Evolutionary conservation across 345 rosid genomes (phyloP).

Genomic region (Boechera stricta): DNA sequence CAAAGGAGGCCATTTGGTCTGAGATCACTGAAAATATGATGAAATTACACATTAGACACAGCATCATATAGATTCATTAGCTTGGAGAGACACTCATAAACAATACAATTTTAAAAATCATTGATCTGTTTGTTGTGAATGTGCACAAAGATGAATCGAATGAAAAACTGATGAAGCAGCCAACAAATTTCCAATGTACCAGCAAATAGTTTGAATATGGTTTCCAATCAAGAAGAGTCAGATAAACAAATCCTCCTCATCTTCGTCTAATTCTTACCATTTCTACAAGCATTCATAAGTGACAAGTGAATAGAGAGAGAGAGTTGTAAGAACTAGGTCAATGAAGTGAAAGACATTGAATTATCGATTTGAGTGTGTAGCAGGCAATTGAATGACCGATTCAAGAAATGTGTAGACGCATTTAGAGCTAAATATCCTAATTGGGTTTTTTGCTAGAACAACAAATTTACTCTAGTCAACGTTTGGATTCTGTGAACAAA

Average conservation of each 20-base stretch:
- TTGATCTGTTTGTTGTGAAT: background rate
- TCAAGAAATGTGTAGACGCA: constrained; percentile 6
- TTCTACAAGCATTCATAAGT: background rate
- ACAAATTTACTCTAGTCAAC: background rate
- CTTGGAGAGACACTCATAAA: background rate
- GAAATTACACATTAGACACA: background rate
- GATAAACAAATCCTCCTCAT: too few relatives aligned
- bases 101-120: background rate
- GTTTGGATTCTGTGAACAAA: background rate
- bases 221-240: too few relatives aligned
- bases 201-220: background rate
- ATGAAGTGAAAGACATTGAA: constrained; percentile 3
- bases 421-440: background rate
- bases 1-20: constrained; percentile 44
- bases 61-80: constrained; percentile 1
- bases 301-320: background rate
- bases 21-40: background rate
- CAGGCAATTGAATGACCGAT: constrained; percentile 3
- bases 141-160: background rate
- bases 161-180: background rate
- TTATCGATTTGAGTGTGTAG: background rate
- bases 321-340: constrained; percentile 1
- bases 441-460: background rate
- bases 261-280: too few relatives aligned
- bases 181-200: background rate